Evolutionary conservation across 805 yeast genomes (phyloP).

Genomic region (Wickerhamiella qilinensis): DNA sequence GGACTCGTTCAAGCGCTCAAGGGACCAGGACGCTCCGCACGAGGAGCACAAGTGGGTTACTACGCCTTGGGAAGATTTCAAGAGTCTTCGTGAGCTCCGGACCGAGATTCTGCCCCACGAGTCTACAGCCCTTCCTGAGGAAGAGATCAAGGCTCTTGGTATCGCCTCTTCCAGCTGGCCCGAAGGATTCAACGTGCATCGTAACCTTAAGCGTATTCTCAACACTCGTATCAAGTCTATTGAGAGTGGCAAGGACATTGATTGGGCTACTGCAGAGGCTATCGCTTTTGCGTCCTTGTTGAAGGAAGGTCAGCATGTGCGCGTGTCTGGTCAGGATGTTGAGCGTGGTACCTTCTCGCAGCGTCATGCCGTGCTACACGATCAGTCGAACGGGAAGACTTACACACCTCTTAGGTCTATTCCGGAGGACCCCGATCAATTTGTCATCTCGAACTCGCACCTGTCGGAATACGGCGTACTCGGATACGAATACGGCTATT

Average conservation of each 20-base stretch:
- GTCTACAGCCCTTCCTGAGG: conserved; percentile 79
- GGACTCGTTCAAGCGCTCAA: conserved; percentile 73
- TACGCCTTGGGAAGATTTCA: conserved; percentile 97
- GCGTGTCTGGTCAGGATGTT: conserved; percentile 98
- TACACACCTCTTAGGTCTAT: conserved; percentile 77
- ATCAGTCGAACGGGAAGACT: conserved; percentile 70
- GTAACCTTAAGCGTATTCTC: conserved; percentile 89
- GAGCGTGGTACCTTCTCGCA: conserved; percentile 99
- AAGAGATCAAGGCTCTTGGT: conserved; percentile 63
- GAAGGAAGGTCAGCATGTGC: conserved; percentile 86
- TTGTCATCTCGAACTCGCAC: conserved; percentile 83
- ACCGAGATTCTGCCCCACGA: conserved; percentile 89
- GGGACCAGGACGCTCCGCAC: conserved; percentile 85
- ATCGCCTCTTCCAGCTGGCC: conserved; percentile 69
- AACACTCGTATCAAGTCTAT: conserved; percentile 72
- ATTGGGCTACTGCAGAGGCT: conserved; percentile 99
- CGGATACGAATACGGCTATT: conserved; percentile 99
- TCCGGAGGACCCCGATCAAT: conserved; percentile 67
- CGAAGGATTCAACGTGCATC: conserved; percentile 72
- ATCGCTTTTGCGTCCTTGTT: conserved; percentile 89
- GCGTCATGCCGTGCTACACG: conserved; percentile 97
- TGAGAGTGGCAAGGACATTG: conserved; percentile 84
- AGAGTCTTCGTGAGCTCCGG: conserved; percentile 92
- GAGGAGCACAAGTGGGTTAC: conserved; percentile 96
- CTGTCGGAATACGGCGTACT: conserved; percentile 97